Conservation (phyloP, 2,329 filamentous ascomycete species). For the Paracoccidioides lutzii region DNA sequence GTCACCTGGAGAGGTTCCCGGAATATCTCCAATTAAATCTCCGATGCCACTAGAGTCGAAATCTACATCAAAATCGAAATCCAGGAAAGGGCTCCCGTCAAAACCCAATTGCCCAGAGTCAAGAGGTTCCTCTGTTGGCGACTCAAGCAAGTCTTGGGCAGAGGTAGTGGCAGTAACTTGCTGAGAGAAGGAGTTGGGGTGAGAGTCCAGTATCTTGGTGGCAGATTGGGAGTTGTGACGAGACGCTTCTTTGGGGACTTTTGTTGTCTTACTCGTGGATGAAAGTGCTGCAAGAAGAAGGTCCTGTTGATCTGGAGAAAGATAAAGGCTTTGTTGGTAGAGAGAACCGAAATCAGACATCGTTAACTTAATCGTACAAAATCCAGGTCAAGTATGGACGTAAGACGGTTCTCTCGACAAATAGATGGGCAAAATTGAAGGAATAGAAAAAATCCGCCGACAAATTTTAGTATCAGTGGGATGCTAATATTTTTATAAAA, state of each 20-base stretch:
- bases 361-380: conserved; percentile 5
- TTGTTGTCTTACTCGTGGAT: conserved; percentile 45
- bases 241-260: conserved; percentile 14
- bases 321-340: conserved; percentile 47
- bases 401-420: background rate
- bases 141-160: conserved; percentile 19
- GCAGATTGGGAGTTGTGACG: conserved; percentile 22
- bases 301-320: conserved; percentile 64
- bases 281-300: conserved; percentile 64
- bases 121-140: conserved; percentile 23
- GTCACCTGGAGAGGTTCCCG: conserved; percentile 32
- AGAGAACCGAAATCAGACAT: conserved; percentile 30
- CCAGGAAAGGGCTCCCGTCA: conserved; percentile 69
- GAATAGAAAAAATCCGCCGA: no score
- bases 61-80: conserved; percentile 69
- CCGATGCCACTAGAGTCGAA: conserved; percentile 53
- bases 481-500: no score
- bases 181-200: background rate
- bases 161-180: conserved; percentile 2
- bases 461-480: no score
- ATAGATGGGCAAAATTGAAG: background rate
- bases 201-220: conserved; percentile 16
- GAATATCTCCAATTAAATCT: conserved; percentile 65
- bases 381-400: background rate
- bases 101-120: conserved; percentile 40